A percentile compares a stretch with the other conserved stretches of the same genome.
These are phyloP conservation scores for Candida rishiriensis DNA, from an alignment of 805 yeast species.

Conservation along the genomic window DNA sequence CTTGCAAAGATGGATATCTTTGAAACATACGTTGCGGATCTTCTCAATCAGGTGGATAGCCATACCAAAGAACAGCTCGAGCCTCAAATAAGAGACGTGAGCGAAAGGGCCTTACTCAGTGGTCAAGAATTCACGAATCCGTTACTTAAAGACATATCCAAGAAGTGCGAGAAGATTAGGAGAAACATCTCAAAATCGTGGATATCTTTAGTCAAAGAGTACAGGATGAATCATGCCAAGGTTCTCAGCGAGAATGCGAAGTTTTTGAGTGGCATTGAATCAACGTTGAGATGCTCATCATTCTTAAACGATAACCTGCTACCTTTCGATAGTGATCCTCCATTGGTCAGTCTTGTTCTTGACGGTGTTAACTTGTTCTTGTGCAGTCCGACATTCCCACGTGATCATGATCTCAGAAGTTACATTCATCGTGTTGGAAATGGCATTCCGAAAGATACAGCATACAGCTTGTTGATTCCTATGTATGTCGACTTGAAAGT, in stretches of 20 bases:
- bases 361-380: slow-evolving; percentile 44
- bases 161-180: slow-evolving; percentile 17
- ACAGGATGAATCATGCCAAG: slow-evolving; percentile 36
- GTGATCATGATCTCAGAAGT: slow-evolving; percentile 45
- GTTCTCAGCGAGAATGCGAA: slow-evolving; percentile 36
- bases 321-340: slow-evolving; percentile 42
- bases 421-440: slow-evolving; percentile 73
- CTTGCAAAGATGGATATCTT: slow-evolving; percentile 32
- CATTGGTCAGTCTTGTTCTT: slow-evolving; percentile 43
- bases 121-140: neutral
- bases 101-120: slow-evolving; percentile 1
- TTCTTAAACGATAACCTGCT: slow-evolving; percentile 42
- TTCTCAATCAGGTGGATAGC: neutral
- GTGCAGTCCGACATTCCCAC: slow-evolving; percentile 42
- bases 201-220: slow-evolving; percentile 58
- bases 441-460: slow-evolving; percentile 70
- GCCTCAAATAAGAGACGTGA: slow-evolving; percentile 1
- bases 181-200: slow-evolving; percentile 48
- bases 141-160: slow-evolving; percentile 8
- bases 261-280: slow-evolving; percentile 39
- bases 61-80: neutral
- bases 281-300: slow-evolving; percentile 32
- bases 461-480: slow-evolving; percentile 68
- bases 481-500: slow-evolving; percentile 50
- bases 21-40: slow-evolving; percentile 1